A percentile compares a stretch with the other conserved stretches of the same genome.
These are phyloP conservation scores for Alliaria petiolata DNA, from an alignment of 345 rosid genomes.

Conservation along the genomic window DNA sequence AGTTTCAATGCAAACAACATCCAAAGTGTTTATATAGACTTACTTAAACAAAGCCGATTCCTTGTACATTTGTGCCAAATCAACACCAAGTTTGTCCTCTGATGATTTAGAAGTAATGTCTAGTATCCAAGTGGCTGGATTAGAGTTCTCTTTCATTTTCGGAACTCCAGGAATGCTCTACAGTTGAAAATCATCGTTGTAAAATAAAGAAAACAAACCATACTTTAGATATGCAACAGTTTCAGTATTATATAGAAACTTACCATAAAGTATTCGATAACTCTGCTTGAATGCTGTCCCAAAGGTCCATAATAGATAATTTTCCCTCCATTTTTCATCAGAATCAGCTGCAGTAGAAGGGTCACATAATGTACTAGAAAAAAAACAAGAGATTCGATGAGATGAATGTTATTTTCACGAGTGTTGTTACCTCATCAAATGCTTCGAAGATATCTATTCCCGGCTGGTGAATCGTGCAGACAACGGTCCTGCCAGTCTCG, in stretches of 20 bases:
- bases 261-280: conserved; percentile 56
- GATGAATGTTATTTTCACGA: not conserved
- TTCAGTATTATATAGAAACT: not conserved
- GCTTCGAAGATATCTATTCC: conserved; percentile 40
- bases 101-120: conserved; percentile 39
- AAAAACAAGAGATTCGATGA: not conserved
- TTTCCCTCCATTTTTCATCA: conserved; percentile 59
- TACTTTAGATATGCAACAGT: not conserved
- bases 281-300: conserved; percentile 46
- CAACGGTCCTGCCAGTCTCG: conserved; percentile 40
- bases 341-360: conserved; percentile 38
- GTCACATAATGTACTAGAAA: not conserved
- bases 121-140: conserved; percentile 56
- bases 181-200: not conserved
- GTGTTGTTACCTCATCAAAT: conserved; percentile 38
- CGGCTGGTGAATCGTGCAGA: conserved; percentile 51
- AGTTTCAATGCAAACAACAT: not conserved
- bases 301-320: conserved; percentile 49
- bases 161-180: conserved; percentile 39
- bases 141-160: conserved; percentile 36
- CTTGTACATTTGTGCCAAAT: conserved; percentile 33
- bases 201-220: not conserved
- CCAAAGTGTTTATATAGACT: not conserved
- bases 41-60: conserved; percentile 35
- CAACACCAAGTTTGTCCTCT: conserved; percentile 40